A percentile compares a stretch with the other conserved stretches of the same genome.
Evolutionary conservation across 2,329 filamentous ascomycete species (phyloP).

Genomic region (Verticillium klebahnii): DNA sequence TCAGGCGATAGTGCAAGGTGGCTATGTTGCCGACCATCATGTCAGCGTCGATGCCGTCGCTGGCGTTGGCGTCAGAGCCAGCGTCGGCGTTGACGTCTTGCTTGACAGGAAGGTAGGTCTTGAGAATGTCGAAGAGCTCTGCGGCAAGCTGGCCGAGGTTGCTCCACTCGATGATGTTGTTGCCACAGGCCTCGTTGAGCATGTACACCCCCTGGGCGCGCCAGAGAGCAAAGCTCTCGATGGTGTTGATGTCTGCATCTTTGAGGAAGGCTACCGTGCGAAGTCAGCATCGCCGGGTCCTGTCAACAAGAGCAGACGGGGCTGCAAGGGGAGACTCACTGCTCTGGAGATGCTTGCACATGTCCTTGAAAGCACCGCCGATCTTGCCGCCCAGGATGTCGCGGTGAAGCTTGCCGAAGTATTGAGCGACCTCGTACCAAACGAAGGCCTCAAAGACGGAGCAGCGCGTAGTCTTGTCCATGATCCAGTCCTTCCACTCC

Average conservation of each 20-base stretch:
- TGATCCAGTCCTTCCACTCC: neutral
- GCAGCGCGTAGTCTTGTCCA: neutral
- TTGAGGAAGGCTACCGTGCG: neutral
- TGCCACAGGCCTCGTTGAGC: neutral
- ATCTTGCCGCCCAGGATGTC: neutral
- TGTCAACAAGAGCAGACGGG: no score
- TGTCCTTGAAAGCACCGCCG: neutral
- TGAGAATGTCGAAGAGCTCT: neutral
- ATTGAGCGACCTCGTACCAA: neutral
- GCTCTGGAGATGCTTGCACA: neutral
- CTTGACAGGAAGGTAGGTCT: neutral
- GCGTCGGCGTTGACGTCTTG: neutral
- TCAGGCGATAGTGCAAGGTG: neutral
- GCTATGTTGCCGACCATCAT: neutral
- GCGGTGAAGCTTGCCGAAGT: neutral
- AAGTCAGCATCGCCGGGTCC: neutral
- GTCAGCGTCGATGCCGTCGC: no score
- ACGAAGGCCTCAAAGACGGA: neutral
- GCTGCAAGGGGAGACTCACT: neutral
- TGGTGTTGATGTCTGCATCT: neutral
- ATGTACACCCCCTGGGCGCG: neutral
- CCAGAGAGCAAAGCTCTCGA: neutral
- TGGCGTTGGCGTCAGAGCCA: no score
- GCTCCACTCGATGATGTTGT: neutral
- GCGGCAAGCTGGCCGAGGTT: neutral